Evolutionary conservation across 352 stramenopile genomes (phyloP).

Genomic region (Pythium plurisporium): DNA sequence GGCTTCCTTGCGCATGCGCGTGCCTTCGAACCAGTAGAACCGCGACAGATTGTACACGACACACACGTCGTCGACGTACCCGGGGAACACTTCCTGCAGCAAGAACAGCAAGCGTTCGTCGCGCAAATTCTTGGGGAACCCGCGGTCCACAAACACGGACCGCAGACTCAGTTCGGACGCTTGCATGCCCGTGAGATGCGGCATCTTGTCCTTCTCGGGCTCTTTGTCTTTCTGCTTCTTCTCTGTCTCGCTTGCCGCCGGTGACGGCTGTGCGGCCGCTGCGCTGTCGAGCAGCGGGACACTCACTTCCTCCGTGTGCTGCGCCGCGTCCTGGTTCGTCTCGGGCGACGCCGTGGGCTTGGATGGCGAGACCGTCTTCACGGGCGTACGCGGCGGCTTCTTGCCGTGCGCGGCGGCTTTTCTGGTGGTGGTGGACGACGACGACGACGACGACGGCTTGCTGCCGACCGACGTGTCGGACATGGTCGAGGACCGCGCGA

Average conservation of each 20-base stretch:
- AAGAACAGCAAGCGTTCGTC: constrained; percentile 74
- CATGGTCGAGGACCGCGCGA: background rate
- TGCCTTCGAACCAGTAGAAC: constrained; percentile 59
- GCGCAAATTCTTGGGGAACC: constrained; percentile 65
- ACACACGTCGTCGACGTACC: constrained; percentile 74
- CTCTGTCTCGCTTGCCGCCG: background rate
- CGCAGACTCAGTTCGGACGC: constrained; percentile 66
- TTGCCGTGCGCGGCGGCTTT: background rate
- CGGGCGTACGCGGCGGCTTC: constrained; percentile 14
- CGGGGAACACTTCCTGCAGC: constrained; percentile 76
- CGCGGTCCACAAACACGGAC: constrained; percentile 76
- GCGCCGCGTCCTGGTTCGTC: constrained; percentile 11
- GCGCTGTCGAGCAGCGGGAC: background rate
- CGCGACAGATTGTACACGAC: constrained; percentile 80
- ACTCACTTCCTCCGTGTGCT: constrained; percentile 13
- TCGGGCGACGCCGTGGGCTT: background rate
- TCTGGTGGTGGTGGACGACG: background rate
- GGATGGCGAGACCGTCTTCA: background rate
- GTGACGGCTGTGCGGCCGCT: background rate
- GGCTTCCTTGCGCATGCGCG: constrained; percentile 43
- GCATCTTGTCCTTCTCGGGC: constrained; percentile 9
- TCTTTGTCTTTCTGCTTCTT: background rate
- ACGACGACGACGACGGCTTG: background rate
- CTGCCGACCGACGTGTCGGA: background rate
- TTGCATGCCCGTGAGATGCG: constrained; percentile 79